phyloP scores from a whole-genome alignment of 2,329 filamentous ascomycete genomes.

The Dothiorella sarmentorum region DNA sequence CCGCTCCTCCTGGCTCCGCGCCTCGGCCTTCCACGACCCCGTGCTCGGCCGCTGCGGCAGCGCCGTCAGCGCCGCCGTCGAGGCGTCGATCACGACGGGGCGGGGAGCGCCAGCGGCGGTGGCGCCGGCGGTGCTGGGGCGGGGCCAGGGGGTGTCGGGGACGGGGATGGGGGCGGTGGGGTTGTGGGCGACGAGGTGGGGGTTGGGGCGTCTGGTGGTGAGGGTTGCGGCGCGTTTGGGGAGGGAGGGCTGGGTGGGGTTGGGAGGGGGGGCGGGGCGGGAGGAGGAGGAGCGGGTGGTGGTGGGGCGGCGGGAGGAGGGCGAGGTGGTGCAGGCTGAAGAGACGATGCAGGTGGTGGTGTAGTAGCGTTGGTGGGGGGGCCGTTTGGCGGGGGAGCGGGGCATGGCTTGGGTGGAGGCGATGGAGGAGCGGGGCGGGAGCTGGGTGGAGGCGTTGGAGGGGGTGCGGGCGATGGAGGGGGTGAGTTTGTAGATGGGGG shows the following conservation, averaged over 20 bases:
- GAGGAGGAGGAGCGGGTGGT: neutral
- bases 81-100: neutral
- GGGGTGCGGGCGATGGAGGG: neutral
- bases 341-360: neutral
- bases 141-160: no score
- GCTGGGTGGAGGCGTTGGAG: neutral
- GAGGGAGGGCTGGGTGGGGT: conserved; percentile 27
- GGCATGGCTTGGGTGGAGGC: neutral
- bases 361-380: neutral
- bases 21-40: neutral
- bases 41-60: neutral
- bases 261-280: conserved; percentile 25
- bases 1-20: neutral
- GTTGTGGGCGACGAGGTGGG: conserved; percentile 17
- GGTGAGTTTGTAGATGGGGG: conserved; percentile 5
- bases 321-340: neutral
- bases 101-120: neutral
- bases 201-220: conserved; percentile 20
- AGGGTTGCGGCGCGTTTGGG: conserved; percentile 29
- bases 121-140: neutral
- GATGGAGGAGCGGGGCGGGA: neutral
- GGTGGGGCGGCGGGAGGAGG: conserved; percentile 15
- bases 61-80: neutral
- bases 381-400: neutral
- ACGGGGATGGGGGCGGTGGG: neutral